Evolutionary conservation across 805 yeast genomes (phyloP), one percentile per base, ranked within the genome.

Genomic region (Ogataea corticis): DNA sequence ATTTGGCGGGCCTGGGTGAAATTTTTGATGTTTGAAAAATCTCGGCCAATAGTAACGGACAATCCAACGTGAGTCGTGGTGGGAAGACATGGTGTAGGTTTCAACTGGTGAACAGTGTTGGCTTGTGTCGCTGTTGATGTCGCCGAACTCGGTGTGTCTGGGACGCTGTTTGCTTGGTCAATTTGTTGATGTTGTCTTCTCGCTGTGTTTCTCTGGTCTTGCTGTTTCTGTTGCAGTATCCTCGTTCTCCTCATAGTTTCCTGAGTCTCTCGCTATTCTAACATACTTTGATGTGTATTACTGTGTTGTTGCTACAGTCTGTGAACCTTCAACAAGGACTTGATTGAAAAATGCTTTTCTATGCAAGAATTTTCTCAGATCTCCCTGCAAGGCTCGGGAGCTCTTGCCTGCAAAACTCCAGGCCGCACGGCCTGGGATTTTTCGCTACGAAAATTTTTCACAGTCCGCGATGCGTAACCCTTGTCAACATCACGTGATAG

Each of bases 371-470:
- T 38, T 38, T 30, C 34, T 31, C 21, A 16, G 33, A 31, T 40
- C 43, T 33, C 38, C 31, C 31, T 28, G 31, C 31, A 28, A 28
- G 31, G 25, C 40, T 37, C 40, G 14, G 4, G 11, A 28, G 14
- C 31, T 28, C 31, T 28, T 13, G 14, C 31, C 14, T 11, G 31
- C 31, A 9, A 13, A 19, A 21, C 16, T 16, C 33, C 32, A 7
- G 15, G 13, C 38, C 38, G 33, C 33, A 28, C 33, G 33, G 41
- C 39, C 39, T 27, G 28, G 30, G 17, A n/a, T n/a, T 13, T 6
- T 13, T n/a, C 31, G 12, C 19, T 7, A 4, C 18, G 55, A 65
- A 71, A 27, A 76, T 71, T 51, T 65, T 71, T 5, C 47, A 60
- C 1, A 50, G 54, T 38, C 34, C 18, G 31, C 41, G 13, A 34